Evolutionary conservation across 2,329 filamentous ascomycete genomes (phyloP), one percentile per base, ranked within the genome.

Genomic region (Diaporthe vaccinii): DNA sequence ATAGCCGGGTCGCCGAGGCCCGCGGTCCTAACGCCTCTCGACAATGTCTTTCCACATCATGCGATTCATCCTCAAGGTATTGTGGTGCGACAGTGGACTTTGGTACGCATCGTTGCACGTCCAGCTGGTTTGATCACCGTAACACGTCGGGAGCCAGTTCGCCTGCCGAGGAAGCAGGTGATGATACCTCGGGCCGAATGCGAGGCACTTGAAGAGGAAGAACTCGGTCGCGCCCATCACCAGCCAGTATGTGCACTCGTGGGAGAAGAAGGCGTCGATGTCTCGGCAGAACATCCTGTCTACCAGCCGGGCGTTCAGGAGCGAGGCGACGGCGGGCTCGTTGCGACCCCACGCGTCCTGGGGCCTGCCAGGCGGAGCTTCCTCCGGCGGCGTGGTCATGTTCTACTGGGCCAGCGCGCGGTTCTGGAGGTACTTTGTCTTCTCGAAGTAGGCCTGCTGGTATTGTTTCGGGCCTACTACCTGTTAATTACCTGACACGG

Each of bases 161-260:
- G 61, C 41, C 17, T 67, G 61, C 20, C 61, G 28, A 4, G 61
- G 61, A 22, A 67, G 44, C 61, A 67, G 12, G 61, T 67, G 61
- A 28, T 67, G 61, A 10, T 67, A 49, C 28, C 61, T 49, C 28
- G 61, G 31, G 28, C 61, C 61, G 20, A 67, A 17, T 3, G 61
- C 41, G 28, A 51, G 61, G 9, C 61, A 67, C 28, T 67, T 49
- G 44, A 67, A 67, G 25, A 67, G 61, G 44, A 51, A 67, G 44
- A 67, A 67, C 20, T 67, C 61, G 28, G 61, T 67, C 25, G 61
- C 61, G 36, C 61, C 61, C 61, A 67, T 67, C 28, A n/a, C 49
- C 61, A 67, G 20, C 61, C 41, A 46, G 41, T 67, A 67, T 4
- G 41, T 67, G 41, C 61, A 49, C 61, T 67, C 61, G 61, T 67